phyloP scores from a whole-genome alignment of 108 stramenopile species.

The Asterionellopsis glacialis region DNA sequence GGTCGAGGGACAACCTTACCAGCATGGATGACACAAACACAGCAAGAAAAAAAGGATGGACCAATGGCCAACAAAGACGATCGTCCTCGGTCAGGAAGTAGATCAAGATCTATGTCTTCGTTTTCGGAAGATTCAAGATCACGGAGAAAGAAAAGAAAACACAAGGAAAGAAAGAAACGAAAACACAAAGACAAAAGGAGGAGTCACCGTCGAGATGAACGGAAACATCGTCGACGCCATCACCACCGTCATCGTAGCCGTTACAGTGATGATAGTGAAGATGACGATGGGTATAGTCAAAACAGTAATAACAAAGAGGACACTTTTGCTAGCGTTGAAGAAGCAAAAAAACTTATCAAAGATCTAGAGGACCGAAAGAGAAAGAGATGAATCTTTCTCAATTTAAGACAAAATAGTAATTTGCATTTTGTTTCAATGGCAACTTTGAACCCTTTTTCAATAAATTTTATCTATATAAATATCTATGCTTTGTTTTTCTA shows the following conservation, averaged over 20 bases:
- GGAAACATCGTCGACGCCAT: conserved; percentile 7
- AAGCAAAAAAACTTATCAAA: no score
- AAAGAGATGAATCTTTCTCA: no score
- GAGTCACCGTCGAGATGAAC: conserved; percentile 8
- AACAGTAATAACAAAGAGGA: conserved; percentile 6
- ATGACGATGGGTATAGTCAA: neutral
- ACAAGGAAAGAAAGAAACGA: conserved; percentile 2
- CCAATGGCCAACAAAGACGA: conserved; percentile 3
- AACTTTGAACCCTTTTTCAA: no score
- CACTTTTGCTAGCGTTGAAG: no score
- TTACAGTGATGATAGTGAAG: neutral
- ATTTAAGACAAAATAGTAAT: no score
- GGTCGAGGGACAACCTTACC: conserved; percentile 57
- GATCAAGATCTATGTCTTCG: neutral
- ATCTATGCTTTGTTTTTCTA: no score
- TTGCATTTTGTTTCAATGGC: no score
- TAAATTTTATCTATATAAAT: no score
- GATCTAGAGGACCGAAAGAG: no score
- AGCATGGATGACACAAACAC: conserved; percentile 53
- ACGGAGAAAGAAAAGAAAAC: conserved; percentile 8
- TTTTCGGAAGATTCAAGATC: neutral
- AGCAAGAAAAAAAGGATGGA: conserved; percentile 8
- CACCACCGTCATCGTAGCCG: conserved; percentile 1
- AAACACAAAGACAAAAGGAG: conserved; percentile 13
- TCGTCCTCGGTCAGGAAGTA: neutral